These are phyloP conservation scores for Syzygium aromaticum DNA, from an alignment of 345 rosid genomes.

Conservation along the genomic window DNA sequence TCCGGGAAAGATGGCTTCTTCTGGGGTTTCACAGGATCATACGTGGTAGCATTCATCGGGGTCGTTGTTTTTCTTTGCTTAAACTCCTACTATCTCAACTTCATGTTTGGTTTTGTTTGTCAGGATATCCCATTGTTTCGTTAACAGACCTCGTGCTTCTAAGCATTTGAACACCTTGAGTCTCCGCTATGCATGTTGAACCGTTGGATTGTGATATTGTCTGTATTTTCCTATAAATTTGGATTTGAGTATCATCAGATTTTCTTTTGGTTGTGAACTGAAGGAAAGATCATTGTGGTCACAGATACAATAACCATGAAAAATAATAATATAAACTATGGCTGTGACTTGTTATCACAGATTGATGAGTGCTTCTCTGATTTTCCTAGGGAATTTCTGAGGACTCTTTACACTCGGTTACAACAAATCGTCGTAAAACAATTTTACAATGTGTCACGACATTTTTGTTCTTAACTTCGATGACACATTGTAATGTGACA, in stretches of 20 bases:
- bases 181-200: slow-evolving; percentile 42
- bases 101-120: neutral
- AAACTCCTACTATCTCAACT: neutral
- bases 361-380: too few species aligned
- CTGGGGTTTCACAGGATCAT: neutral
- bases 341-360: too few species aligned
- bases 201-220: slow-evolving; percentile 6
- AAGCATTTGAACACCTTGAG: slow-evolving; percentile 23
- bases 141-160: neutral
- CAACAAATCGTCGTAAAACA: rapidly evolving
- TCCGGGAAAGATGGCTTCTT: neutral
- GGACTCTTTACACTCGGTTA: neutral
- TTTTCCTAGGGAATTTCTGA: too few species aligned
- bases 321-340: too few species aligned
- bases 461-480: too few species aligned
- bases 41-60: neutral
- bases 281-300: too few species aligned
- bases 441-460: neutral
- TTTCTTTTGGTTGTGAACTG: too few species aligned
- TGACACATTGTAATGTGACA: neutral
- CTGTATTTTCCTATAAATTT: too few species aligned
- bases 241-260: too few species aligned
- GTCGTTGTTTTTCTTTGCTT: neutral
- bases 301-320: too few species aligned
- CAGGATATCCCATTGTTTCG: neutral